phyloP scores from a whole-genome alignment of 73 alveolate species.

The Blepharisma japonicum region DNA sequence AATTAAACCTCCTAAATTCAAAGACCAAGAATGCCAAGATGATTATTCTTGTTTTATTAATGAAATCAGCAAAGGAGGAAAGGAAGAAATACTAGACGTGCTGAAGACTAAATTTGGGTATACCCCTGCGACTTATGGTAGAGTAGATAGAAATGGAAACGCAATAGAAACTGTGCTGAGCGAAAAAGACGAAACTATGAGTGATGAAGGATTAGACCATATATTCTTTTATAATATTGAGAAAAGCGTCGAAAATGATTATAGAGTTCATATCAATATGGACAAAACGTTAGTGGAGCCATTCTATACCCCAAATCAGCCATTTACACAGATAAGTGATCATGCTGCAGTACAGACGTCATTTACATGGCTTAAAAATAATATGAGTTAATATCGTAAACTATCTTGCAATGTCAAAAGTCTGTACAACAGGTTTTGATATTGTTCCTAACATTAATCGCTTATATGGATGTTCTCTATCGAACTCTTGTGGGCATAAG shows the following conservation, averaged over 20 bases:
- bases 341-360: conserved; percentile 54
- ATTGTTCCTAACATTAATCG: too few species aligned
- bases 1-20: conserved; percentile 33
- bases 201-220: conserved; percentile 48
- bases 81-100: conserved; percentile 44
- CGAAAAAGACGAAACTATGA: conserved; percentile 26
- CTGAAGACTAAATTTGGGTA: conserved; percentile 35
- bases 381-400: too few species aligned
- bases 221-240: conserved; percentile 35
- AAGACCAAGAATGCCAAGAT: conserved; percentile 35
- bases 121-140: conserved; percentile 43
- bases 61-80: conserved; percentile 29
- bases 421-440: too few species aligned
- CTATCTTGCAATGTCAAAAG: too few species aligned
- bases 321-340: conserved; percentile 62
- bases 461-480: too few species aligned
- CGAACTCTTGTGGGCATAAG: too few species aligned
- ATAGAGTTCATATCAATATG: conserved; percentile 31
- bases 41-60: conserved; percentile 36
- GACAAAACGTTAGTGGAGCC: conserved; percentile 39
- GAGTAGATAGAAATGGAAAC: conserved; percentile 13
- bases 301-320: conserved; percentile 37
- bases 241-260: neutral
- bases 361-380: neutral
- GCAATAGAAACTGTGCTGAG: conserved; percentile 38